phyloP scores from a whole-genome alignment of 2,329 filamentous ascomycete genomes.

The Talaromyces sp. region DNA sequence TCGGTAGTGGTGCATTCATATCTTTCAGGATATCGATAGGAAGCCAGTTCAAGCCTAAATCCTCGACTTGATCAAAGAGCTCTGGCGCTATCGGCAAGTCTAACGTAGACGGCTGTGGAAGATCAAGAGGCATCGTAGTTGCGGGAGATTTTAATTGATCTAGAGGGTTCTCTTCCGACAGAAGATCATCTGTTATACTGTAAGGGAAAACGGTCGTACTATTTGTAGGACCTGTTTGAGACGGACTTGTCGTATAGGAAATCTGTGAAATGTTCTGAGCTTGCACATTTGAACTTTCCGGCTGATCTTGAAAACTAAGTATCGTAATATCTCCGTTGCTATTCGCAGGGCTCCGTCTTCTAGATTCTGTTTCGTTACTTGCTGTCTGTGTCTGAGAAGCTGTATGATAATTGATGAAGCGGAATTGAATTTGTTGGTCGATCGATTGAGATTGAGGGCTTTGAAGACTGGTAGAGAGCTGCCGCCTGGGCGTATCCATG shows the following conservation, averaged over 20 bases:
- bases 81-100: slow-evolving; percentile 26
- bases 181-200: not conserved
- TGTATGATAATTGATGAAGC: slow-evolving; percentile 18
- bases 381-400: not conserved
- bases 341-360: not conserved
- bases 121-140: slow-evolving; percentile 20
- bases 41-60: slow-evolving; percentile 38
- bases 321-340: not conserved
- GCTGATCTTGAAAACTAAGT: not conserved
- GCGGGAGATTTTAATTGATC: not conserved
- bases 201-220: not conserved
- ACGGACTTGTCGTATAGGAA: slow-evolving; percentile 19
- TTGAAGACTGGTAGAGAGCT: not conserved
- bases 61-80: slow-evolving; percentile 26
- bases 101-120: slow-evolving; percentile 22
- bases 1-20: slow-evolving; percentile 18
- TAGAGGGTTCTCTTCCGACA: not conserved
- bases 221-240: slow-evolving; percentile 4
- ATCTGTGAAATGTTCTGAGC: slow-evolving; percentile 10
- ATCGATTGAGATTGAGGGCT: slow-evolving; percentile 17
- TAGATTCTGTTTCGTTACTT: not conserved
- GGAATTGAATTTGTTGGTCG: slow-evolving; percentile 25
- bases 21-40: slow-evolving; percentile 30
- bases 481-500: not conserved
- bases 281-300: slow-evolving; percentile 9